Evolutionary conservation across 108 stramenopile species (phyloP), one percentile per base, ranked within the genome.

Genomic region (Bacterosira constricta): DNA sequence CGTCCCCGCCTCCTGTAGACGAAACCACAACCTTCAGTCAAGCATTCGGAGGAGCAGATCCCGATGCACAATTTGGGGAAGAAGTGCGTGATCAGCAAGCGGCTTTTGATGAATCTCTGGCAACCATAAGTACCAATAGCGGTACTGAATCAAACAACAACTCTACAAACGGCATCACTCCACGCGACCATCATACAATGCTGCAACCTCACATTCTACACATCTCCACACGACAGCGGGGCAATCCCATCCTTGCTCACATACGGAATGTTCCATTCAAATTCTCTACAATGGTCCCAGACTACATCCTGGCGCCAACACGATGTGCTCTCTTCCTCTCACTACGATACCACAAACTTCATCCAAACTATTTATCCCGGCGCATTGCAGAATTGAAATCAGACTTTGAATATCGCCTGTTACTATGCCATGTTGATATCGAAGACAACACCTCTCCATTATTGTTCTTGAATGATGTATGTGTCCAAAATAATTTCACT

Each of bases 371-470:
- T 42, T 81, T 93, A 27, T 81, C 86, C 58, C 67, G 81, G 20
- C 85, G 89, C 26, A 79, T 90, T 13, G 77, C 66, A 15, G 88
- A 96, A 75, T 54, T 96, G 29, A 80, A 81, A 52, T 79, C 76
- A 20, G 88, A 90, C 67, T 97, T 90, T 74, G 63, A 71, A 13
- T 75, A 93, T 12, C 76, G 94, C 5, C 58, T 97, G 9, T 74
- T 97, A 27, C 73, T 97, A n/a, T 88, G 89, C 27, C 72, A 88
- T 44, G 97, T 98, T 6, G 97, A 98, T 65, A 80, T 92, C 26
- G 93, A 96, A 32, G 94, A 97, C 70, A 89, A 86, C 70, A 75
- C 87, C 17, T 76, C 81, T 11, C 55, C 85, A 3, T 64, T 97
- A 46, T 54, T 82, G 18, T 83, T 86, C 32, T 57, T 98, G 49